Conservation (phyloP, 345 rosid species). For the Excoecaria agallocha region DNA sequence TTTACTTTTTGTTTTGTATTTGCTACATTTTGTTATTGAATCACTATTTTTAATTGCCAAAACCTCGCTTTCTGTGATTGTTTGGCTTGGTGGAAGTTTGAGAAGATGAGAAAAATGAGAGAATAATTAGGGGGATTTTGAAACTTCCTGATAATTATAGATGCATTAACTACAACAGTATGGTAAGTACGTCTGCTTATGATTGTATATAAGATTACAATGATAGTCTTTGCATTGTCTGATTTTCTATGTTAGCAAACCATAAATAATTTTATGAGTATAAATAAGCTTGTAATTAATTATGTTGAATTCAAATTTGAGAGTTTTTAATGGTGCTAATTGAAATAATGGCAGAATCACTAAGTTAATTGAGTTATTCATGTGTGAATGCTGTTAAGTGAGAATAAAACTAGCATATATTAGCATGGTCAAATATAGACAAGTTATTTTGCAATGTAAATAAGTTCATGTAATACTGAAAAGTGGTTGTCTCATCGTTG, state of each 20-base stretch:
- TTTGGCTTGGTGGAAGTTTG: neutral
- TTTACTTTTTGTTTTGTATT: neutral
- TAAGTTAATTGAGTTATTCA: neutral
- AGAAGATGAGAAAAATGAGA: constrained; percentile 91
- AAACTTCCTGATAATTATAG: constrained; percentile 80
- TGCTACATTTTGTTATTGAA: no score
- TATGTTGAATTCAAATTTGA: constrained; percentile 6
- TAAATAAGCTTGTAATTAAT: neutral
- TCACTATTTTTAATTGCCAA: no score
- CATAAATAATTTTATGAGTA: neutral
- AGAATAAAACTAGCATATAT: neutral
- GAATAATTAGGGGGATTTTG: constrained; percentile 77
- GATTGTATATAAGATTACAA: neutral
- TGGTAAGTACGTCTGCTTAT: constrained; percentile 45
- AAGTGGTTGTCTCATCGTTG: neutral
- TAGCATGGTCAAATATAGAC: neutral
- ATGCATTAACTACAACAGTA: constrained; percentile 89
- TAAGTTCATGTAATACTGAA: neutral
- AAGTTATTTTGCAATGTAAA: neutral
- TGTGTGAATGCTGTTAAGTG: neutral
- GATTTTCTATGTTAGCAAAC: neutral
- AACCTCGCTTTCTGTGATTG: no score
- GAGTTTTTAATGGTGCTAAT: neutral
- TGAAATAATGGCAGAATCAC: neutral
- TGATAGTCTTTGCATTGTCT: neutral